Percentiles rank a stretch among this genome's conserved stretches.
Conservation (phyloP, 306 rosid genomes). For the Pachyrhizus erosus region DNA sequence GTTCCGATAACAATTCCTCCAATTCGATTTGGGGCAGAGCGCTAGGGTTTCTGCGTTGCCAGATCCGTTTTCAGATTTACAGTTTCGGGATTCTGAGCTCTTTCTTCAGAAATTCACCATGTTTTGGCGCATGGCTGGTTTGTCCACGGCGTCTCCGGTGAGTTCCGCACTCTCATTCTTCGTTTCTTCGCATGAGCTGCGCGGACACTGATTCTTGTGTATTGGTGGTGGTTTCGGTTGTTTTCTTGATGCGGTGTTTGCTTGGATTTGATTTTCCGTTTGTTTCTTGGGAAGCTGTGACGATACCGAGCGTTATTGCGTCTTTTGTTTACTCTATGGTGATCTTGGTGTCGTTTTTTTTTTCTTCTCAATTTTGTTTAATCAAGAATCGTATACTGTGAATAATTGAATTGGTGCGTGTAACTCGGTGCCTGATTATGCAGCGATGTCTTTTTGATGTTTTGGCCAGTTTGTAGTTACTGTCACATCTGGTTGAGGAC, state of each 20-base stretch:
- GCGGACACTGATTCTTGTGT: slow-evolving; percentile 5
- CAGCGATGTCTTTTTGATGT: neutral
- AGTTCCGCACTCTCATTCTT: slow-evolving; percentile 47
- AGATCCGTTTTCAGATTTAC: slow-evolving; percentile 67
- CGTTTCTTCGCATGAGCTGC: slow-evolving; percentile 3
- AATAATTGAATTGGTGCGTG: slow-evolving; percentile 27
- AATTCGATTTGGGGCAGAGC: slow-evolving; percentile 41
- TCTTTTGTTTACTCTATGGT: slow-evolving; percentile 12
- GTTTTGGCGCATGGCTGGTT: slow-evolving; percentile 99
- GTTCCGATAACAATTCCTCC: slow-evolving; percentile 35
- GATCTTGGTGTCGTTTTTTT: neutral
- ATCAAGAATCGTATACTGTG: slow-evolving; percentile 4
- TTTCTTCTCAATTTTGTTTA: neutral
- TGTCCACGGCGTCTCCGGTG: slow-evolving; percentile 98
- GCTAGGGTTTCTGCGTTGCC: slow-evolving; percentile 76
- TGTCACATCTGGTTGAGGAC: neutral
- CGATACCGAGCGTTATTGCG: slow-evolving; percentile 19
- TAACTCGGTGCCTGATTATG: slow-evolving; percentile 8
- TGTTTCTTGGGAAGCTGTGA: slow-evolving; percentile 44
- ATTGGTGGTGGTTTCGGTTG: slow-evolving; percentile 16
- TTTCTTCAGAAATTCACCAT: slow-evolving; percentile 58
- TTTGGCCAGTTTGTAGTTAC: slow-evolving; percentile 25
- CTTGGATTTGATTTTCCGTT: slow-evolving; percentile 34
- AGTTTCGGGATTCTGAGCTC: slow-evolving; percentile 35
- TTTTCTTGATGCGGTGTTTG: slow-evolving; percentile 11